Percentiles rank a stretch among this genome's conserved stretches.
Conservation (phyloP, 2,329 filamentous ascomycete genomes). For the Passalora sequoiae region DNA sequence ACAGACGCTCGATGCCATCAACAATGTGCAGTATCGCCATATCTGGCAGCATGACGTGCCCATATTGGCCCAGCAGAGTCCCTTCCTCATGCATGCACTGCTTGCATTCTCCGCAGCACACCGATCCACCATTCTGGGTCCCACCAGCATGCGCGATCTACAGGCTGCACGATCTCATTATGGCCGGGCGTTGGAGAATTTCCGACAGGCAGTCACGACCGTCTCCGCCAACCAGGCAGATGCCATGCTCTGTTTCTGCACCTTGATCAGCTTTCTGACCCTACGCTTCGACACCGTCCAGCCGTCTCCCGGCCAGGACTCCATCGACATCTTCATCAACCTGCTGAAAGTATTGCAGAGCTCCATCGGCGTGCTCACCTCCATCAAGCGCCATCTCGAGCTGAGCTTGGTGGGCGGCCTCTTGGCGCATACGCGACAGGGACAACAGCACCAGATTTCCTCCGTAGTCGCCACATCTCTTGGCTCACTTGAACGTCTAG, state of each 20-base stretch:
- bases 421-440: constrained; percentile 5
- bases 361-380: constrained; percentile 7
- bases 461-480: constrained; percentile 15
- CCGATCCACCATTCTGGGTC: not conserved
- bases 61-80: constrained; percentile 21
- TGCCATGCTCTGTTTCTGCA: constrained; percentile 12
- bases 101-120: constrained; percentile 27
- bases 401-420: constrained; percentile 5
- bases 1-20: constrained; percentile 12
- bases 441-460: constrained; percentile 1
- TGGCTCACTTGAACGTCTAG: constrained; percentile 15
- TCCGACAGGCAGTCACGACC: constrained; percentile 3
- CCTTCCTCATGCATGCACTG: constrained; percentile 27
- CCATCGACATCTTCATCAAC: constrained; percentile 6
- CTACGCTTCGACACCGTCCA: constrained; percentile 9
- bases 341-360: constrained; percentile 9
- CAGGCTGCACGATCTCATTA: constrained; percentile 22
- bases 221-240: constrained; percentile 9
- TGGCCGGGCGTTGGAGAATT: constrained; percentile 15
- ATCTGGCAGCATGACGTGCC: constrained; percentile 25
- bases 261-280: constrained; percentile 11
- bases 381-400: constrained; percentile 5
- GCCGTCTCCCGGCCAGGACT: constrained; percentile 1
- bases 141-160: constrained; percentile 9
- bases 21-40: constrained; percentile 20